Percentiles rank a stretch among this genome's conserved stretches.
Conservation (phyloP, 2,329 filamentous ascomycete species). For the Sphaceloma murrayae region DNA sequence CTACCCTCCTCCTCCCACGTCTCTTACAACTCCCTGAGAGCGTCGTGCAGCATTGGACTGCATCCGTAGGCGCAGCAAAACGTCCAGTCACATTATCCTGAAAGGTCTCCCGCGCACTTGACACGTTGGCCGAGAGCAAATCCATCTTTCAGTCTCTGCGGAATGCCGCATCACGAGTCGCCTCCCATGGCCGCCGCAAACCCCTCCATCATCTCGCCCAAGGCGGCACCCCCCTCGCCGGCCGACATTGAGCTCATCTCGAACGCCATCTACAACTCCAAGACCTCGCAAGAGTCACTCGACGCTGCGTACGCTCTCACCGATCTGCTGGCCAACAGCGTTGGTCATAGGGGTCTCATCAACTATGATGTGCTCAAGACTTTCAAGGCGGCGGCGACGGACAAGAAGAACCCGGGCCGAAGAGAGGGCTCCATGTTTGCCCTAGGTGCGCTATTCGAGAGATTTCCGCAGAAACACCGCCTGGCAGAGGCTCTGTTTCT, state of each 20-base stretch:
- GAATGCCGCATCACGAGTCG: slow-evolving; percentile 44
- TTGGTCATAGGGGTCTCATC: slow-evolving; percentile 53
- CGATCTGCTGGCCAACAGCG: slow-evolving; percentile 54
- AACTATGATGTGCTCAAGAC: slow-evolving; percentile 54
- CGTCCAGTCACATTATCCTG: no score
- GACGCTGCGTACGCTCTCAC: slow-evolving; percentile 57
- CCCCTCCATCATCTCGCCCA: slow-evolving; percentile 38
- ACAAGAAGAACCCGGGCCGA: slow-evolving; percentile 84
- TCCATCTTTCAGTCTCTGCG: no score
- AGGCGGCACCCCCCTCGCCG: slow-evolving; percentile 35
- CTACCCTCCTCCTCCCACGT: neutral
- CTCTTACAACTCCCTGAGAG: no score
- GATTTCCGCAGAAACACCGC: slow-evolving; percentile 67
- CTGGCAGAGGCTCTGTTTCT: slow-evolving; percentile 74
- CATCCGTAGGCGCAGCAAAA: no score
- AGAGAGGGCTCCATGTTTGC: slow-evolving; percentile 93
- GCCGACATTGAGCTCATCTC: slow-evolving; percentile 39
- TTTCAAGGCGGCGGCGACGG: slow-evolving; percentile 66
- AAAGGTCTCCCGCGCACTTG: no score
- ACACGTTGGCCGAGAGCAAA: no score
- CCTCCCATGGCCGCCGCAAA: slow-evolving; percentile 35
- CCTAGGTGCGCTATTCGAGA: slow-evolving; percentile 85
- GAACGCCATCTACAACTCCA: slow-evolving; percentile 38
- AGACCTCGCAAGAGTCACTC: slow-evolving; percentile 47
- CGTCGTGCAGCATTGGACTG: no score